These are phyloP conservation scores for Acanthochlamys bracteata DNA, from an alignment of 106 monocot species.

Conservation along the genomic window DNA sequence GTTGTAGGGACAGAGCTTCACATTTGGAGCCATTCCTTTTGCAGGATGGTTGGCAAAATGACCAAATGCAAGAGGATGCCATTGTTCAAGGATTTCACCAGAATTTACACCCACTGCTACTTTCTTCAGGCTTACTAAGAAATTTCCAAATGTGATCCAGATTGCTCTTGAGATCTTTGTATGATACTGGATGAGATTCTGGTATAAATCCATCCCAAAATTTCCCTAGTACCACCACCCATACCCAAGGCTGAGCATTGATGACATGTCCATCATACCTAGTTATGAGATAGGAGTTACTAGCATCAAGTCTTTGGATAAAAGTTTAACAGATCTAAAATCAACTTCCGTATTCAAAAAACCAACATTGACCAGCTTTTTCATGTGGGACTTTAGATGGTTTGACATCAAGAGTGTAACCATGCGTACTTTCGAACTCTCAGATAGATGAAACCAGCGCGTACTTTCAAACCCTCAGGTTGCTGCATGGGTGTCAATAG, in stretches of 20 bases:
- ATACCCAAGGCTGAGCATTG: constrained; percentile 84
- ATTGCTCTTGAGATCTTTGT: constrained; percentile 8
- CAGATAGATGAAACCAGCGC: constrained; percentile 45
- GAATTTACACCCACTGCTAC: not conserved
- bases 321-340: constrained; percentile 66
- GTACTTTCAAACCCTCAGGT: constrained; percentile 45
- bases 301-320: constrained; percentile 78
- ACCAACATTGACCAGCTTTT: constrained; percentile 79
- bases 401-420: constrained; percentile 68
- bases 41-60: constrained; percentile 96
- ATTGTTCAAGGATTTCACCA: constrained; percentile 57
- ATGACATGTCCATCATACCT: constrained; percentile 80
- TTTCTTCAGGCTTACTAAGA: constrained; percentile 56
- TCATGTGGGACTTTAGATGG: constrained; percentile 73
- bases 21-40: constrained; percentile 56
- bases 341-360: constrained; percentile 54
- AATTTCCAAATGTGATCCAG: constrained; percentile 60
- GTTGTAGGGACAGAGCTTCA: constrained; percentile 93
- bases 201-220: constrained; percentile 56
- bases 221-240: constrained; percentile 53
- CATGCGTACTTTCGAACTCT: constrained; percentile 41
- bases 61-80: constrained; percentile 88
- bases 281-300: constrained; percentile 83
- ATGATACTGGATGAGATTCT: constrained; percentile 7
- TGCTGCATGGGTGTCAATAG: constrained; percentile 39